Evolutionary conservation across 2,329 filamentous ascomycete species (phyloP), one percentile per base, ranked within the genome.

Genomic region (Talaromyces islandicus): DNA sequence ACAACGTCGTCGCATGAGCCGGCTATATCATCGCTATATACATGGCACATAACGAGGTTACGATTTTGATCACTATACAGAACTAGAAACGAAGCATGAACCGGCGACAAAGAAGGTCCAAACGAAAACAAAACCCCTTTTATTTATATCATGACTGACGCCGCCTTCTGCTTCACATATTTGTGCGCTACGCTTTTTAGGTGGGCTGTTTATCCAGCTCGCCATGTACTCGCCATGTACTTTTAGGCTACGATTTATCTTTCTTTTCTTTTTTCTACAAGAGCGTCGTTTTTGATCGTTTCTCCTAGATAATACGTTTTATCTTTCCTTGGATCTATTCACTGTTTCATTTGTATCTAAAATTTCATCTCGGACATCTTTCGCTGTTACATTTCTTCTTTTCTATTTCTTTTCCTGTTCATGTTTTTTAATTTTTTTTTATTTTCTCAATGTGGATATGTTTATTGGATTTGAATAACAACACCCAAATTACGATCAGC

Each of bases 161-260:
- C 43, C 19, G 43, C 43, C 19, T 50, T 21, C 24, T 50, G 43
- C 43, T 14, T 50, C 43, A 38, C 14, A n/a, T 38, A 4, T 35
- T n/a, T 51, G 21, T 17, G 48, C 48, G 48, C 10, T 25, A 3
- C 25, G 25, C 25, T 55, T 38, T 19, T n/a, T 53, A 4, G n/a
- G 55, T 27, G 43, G 32, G 38, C 9, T 35, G 4, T 35, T 14
- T 27, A 24, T 27, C 11, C 21, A 35, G 27, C 46, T 48, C 54
- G 54, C 58, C 54, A 35, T 60, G 59, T 60, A 60, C 46, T 48
- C 54, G 54, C 58, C 54, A 35, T 60, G 59, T 60, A 60, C 48
- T 61, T 51, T 46, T 58, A 58, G 19, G 41, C 46, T 43, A n/a
- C 29, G 17, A 38, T 17, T 54, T 32, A 43, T 46, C 25, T 48